Evolutionary conservation across 257 asterid species (phyloP), one percentile per base, ranked within the genome.

Genomic region (Verbena officinalis): DNA sequence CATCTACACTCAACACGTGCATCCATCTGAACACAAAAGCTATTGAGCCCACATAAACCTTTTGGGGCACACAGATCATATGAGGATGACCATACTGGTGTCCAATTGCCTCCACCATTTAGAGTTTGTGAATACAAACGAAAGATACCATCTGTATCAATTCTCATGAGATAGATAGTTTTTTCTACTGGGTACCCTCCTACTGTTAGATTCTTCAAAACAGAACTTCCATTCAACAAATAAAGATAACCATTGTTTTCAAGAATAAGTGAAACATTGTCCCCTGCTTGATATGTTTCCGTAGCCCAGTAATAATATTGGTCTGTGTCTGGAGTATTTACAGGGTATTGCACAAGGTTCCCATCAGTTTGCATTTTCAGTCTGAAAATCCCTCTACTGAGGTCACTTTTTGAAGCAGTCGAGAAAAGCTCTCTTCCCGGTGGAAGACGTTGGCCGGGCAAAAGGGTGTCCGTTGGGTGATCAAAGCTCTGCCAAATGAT

Each of bases 401-500:
- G 34, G 55, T 77, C 75, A 0, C 54, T 55, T 9, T 74, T 68
- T 0, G 89, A 82, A 67, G 73, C 85, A 15, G 78, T 67, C n/a
- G 91, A 74, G 38, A 64, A 4, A 19, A 86, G 75, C 64, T 60
- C 51, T 12, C 10, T 3, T 0, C 43, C 67, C 0, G 66, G 65
- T 4, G 9, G 0, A 0, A 87, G 75, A 7, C 50, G 64, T 56
- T 82, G 89, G 0, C 80, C 79, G 0, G 81, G 75, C 51, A 84
- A 63, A 20, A 87, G 73, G 0, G 87, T 69, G 65, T 81, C 63
- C 1, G 86, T 84, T 2, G 86, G 91, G 55, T 69, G 1, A 15
- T 75, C 85, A 22, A 77, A 82, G 74, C 89, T 86, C 74, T 72
- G 87, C 95, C 95, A 84, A 1, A 64, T 59, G n/a, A 75, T 17